Percentiles rank a stretch among this genome's conserved stretches.
Conservation (phyloP, 805 yeast genomes). For the Zygotorulaspora chibaensis region DNA sequence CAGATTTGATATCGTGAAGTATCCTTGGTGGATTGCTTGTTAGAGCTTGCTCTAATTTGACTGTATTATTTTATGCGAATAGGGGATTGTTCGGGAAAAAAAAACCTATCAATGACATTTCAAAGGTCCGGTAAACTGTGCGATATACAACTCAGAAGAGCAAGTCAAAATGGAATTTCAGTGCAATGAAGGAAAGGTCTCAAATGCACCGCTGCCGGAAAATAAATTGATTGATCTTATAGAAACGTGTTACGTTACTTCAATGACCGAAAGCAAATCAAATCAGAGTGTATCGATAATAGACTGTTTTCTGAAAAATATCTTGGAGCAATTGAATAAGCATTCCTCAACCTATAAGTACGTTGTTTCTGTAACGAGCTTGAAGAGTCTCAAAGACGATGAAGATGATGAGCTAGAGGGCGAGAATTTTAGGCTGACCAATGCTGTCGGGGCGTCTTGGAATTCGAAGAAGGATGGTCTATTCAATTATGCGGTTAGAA, state of each 20-base stretch:
- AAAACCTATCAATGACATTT: too few relatives aligned
- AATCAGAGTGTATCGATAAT: constrained; percentile 7
- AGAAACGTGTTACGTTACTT: constrained; percentile 9
- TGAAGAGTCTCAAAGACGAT: constrained; percentile 28
- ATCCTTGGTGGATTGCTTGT: too few relatives aligned
- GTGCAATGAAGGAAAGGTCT: constrained; percentile 15
- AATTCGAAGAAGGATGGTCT: constrained; percentile 53
- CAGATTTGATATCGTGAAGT: too few relatives aligned
- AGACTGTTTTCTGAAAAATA: constrained; percentile 29
- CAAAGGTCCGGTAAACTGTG: too few relatives aligned
- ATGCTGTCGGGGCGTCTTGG: constrained; percentile 54
- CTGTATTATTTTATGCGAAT: not conserved
- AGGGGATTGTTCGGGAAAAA: not conserved
- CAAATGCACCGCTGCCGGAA: constrained; percentile 20
- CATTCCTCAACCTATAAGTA: constrained; percentile 56
- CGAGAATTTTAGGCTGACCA: constrained; percentile 23
- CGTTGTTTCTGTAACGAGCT: constrained; percentile 42
- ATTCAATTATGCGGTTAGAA: constrained; percentile 35
- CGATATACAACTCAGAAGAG: too few relatives aligned
- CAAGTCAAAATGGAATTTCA: constrained; percentile 12
- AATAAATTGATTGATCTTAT: constrained; percentile 20
- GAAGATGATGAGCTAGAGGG: constrained; percentile 11
- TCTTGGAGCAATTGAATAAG: constrained; percentile 37
- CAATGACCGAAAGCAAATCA: constrained; percentile 1
- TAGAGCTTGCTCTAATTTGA: too few relatives aligned